Evolutionary conservation across 371 early-diverging fungal species (phyloP).

Genomic region (Parasitella parasitica): DNA sequence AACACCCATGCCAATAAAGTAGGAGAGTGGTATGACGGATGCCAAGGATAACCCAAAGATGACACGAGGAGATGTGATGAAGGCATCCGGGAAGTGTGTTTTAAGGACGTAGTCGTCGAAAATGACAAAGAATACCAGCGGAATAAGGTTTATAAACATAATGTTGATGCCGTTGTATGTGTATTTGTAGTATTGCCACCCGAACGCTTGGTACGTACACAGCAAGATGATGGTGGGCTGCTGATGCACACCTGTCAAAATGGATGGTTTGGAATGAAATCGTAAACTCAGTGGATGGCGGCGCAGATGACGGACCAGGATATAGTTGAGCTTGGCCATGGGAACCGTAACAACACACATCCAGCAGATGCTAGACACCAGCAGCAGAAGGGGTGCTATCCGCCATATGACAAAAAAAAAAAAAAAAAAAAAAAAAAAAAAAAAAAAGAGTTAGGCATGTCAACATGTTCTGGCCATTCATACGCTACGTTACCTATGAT

Average conservation of each 20-base stretch:
- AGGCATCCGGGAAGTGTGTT: constrained; percentile 45
- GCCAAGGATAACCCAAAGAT: constrained; percentile 79
- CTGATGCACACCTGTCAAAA: constrained; percentile 31
- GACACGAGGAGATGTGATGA: constrained; percentile 63
- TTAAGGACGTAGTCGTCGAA: constrained; percentile 79
- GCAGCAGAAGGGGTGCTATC: constrained; percentile 72
- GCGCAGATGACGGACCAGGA: constrained; percentile 72
- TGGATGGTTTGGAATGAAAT: constrained; percentile 62
- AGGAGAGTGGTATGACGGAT: constrained; percentile 90
- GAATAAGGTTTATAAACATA: constrained; percentile 89
- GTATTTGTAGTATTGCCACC: constrained; percentile 88
- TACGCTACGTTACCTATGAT: constrained; percentile 46
- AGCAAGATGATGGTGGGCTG: constrained; percentile 64
- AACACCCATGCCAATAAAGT: constrained; percentile 96
- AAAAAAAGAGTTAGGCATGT: background rate
- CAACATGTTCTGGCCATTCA: background rate
- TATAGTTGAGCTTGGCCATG: constrained; percentile 90
- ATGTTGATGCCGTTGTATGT: constrained; percentile 96
- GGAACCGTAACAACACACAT: constrained; percentile 89
- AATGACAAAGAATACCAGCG: constrained; percentile 77
- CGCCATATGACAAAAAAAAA: background rate
- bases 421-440: background rate
- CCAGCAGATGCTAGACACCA: constrained; percentile 82
- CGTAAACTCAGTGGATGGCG: constrained; percentile 80
- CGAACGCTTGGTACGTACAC: constrained; percentile 79